Evolutionary conservation across 495 filamentous ascomycete genomes (phyloP), one percentile per base, ranked within the genome.

Genomic region (Pseudevernia furfuracea): DNA sequence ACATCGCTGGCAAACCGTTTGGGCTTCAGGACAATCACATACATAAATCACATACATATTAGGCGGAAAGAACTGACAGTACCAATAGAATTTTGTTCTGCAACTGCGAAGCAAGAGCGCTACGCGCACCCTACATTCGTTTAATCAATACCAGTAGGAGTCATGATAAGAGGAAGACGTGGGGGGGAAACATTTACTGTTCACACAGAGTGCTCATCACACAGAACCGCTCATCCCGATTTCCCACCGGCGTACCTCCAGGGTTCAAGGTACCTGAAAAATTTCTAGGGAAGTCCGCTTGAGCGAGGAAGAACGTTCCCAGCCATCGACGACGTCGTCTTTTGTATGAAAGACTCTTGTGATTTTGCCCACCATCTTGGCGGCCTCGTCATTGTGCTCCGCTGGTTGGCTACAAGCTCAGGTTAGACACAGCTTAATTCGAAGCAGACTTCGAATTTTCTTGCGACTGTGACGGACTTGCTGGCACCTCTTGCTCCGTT

Each of bases 111-210:
- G 25, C 19, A 44, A 23, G 37, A 63, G 49, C 61, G 61, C 61
- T 63, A 56, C 37, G 61, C 61, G 49, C 38, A 38, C 19, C 49
- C 38, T 44, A 63, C 52, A 9, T 44, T 63, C 61, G 36, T 63
- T 63, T 34, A 57, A 30, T 43, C 17, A 53, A 19, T 32, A 21
- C 34, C 52, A 1, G 21, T 12, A 57, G 38, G 23, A 56, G 12
- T 43, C 4, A 36, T 14, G 37, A 32, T 36, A 34, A 9, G n/a
- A 10, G 61, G 23, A 36, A 28, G 15, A 17, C 19, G 1, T 56
- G 14, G 19, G 28, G 43, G 38, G 10, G 46, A 30, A 15, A 28
- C 19, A 56, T 15, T 15, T 37, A 19, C 21, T 30, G 34, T 28
- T 11, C 48, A 62, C 43, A 14, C 25, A 32, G 28, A 28, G 46